Evolutionary conservation across 73 alveolate species (phyloP).

Genomic region (Paramecium sonneborni): DNA sequence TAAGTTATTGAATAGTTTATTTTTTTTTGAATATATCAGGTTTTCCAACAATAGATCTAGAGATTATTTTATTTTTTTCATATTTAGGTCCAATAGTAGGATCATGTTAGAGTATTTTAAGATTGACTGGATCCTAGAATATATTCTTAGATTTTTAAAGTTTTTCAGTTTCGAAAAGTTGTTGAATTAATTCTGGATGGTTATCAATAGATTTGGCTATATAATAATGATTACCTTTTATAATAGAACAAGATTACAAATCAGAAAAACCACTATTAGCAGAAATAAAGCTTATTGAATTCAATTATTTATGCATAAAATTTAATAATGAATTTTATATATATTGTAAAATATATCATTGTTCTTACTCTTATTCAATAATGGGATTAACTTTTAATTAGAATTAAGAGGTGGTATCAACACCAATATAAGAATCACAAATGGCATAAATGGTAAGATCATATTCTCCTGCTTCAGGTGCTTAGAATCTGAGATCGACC

Average conservation of each 20-base stretch:
- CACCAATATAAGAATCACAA: conserved; percentile 65
- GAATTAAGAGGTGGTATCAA: conserved; percentile 35
- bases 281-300: not conserved
- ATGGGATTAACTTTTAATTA: conserved; percentile 2
- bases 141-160: not conserved
- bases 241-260: not conserved
- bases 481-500: conserved; percentile 62
- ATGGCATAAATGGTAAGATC: conserved; percentile 57
- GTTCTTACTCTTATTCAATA: conserved; percentile 41
- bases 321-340: not conserved
- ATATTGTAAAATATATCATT: not conserved
- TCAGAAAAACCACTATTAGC: not conserved
- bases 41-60: conserved; percentile 49
- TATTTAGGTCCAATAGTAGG: conserved; percentile 3
- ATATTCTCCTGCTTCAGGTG: conserved; percentile 65
- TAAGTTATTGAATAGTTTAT: not conserved
- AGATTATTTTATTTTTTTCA: conserved; percentile 1
- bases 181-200: not conserved
- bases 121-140: conserved; percentile 17
- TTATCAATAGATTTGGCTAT: conserved; percentile 20
- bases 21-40: conserved; percentile 8
- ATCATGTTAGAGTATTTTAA: not conserved
- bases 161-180: not conserved
- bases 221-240: not conserved
- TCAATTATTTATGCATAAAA: not conserved